Conservation (phyloP, 306 rosid species). For the Cyclanthera cordifolia region DNA sequence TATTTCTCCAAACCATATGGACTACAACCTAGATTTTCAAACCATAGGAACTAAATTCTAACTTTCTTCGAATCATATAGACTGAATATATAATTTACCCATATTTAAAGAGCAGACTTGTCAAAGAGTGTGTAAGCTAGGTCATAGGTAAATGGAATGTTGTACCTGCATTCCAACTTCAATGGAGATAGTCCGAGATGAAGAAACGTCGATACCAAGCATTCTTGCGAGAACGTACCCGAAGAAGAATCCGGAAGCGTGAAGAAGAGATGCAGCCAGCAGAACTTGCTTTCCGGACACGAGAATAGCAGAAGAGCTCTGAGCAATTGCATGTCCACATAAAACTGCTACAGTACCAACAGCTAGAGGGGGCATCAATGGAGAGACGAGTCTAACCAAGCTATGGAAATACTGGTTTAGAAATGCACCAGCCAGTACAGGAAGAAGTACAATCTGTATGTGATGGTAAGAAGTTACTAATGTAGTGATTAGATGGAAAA, state of each 20-base stretch:
- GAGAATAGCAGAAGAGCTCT: constrained; percentile 64
- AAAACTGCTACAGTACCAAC: constrained; percentile 70
- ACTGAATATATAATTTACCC: too few relatives aligned
- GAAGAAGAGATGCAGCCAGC: constrained; percentile 51
- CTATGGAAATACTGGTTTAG: constrained; percentile 71
- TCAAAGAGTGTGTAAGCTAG: not conserved
- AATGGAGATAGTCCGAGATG: constrained; percentile 70
- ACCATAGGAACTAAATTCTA: too few relatives aligned
- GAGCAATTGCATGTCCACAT: constrained; percentile 67
- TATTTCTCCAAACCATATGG: too few relatives aligned
- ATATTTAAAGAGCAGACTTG: not conserved
- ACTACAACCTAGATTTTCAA: too few relatives aligned
- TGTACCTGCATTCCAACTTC: constrained; percentile 92
- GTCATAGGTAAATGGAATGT: not conserved
- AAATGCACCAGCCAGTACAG: constrained; percentile 68
- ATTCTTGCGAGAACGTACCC: constrained; percentile 51
- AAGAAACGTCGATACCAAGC: constrained; percentile 45
- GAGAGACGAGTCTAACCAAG: constrained; percentile 51
- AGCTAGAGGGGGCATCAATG: constrained; percentile 73
- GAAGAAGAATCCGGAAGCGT: constrained; percentile 62
- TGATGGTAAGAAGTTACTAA: not conserved
- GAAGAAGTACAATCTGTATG: constrained; percentile 71
- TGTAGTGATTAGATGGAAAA: not conserved
- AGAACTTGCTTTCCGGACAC: constrained; percentile 53
- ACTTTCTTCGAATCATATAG: too few relatives aligned